These are phyloP conservation scores for Fagopyrum esculentum DNA, from an alignment of 148 eudicot species.

Conservation along the genomic window DNA sequence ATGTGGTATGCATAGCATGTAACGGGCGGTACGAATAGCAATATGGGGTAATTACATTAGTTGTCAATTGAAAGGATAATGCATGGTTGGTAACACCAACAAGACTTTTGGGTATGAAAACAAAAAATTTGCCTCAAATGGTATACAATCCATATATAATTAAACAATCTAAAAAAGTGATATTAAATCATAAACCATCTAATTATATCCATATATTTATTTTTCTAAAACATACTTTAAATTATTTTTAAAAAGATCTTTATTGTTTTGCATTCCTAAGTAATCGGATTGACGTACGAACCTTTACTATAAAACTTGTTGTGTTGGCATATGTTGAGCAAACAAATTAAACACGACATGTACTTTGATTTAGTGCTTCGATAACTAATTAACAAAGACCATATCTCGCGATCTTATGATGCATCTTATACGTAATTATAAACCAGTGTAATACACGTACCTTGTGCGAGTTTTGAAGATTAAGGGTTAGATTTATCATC, in stretches of 20 bases:
- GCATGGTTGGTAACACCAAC: not conserved
- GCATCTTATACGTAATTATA: not conserved
- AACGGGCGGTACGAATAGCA: too few relatives aligned
- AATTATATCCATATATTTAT: not conserved
- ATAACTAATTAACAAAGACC: not conserved
- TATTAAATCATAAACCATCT: not conserved
- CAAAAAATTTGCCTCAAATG: not conserved
- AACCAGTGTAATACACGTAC: not conserved
- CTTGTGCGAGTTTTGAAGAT: too few relatives aligned
- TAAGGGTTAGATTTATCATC: too few relatives aligned
- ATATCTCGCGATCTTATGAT: not conserved
- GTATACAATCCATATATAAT: not conserved
- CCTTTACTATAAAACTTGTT: not conserved
- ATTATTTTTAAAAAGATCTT: too few relatives aligned
- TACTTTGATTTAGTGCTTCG: not conserved
- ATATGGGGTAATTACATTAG: too few relatives aligned
- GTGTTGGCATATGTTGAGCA: not conserved
- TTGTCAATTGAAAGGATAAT: too few relatives aligned
- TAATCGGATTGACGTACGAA: not conserved
- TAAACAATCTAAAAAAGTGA: not conserved
- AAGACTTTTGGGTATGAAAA: not conserved
- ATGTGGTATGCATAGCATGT: too few relatives aligned
- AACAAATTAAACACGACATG: slow-evolving; percentile 9
- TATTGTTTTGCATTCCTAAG: not conserved
- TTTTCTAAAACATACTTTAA: too few relatives aligned